Evolutionary conservation across 176 grass and related monocot genomes (phyloP).

Genomic region (Typha latifolia): DNA sequence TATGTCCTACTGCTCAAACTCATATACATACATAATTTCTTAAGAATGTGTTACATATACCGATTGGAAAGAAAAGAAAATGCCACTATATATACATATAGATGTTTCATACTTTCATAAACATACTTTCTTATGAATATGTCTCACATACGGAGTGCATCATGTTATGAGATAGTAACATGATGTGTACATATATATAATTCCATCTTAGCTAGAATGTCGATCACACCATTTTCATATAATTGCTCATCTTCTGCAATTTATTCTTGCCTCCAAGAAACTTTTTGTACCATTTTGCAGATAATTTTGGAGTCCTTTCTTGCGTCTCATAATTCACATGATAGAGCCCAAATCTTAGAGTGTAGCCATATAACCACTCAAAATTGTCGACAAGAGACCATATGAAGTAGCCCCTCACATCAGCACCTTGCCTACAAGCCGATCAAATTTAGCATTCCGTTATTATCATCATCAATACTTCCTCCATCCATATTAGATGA

Average conservation of each 20-base stretch:
- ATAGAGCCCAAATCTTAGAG: constrained; percentile 50
- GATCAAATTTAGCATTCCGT: background rate
- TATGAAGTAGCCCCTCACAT: constrained; percentile 64
- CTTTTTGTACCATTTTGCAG: constrained; percentile 41
- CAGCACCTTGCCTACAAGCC: constrained; percentile 39
- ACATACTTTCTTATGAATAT: too few relatives aligned
- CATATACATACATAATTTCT: too few relatives aligned
- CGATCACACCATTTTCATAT: background rate
- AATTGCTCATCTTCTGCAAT: background rate
- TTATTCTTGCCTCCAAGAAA: constrained; percentile 30
- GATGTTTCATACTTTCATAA: too few relatives aligned
- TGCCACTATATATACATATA: too few relatives aligned
- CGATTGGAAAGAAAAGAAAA: too few relatives aligned
- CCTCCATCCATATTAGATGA: too few relatives aligned
- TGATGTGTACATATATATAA: too few relatives aligned
- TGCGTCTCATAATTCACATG: constrained; percentile 44
- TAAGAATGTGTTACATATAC: too few relatives aligned
- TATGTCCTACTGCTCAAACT: too few relatives aligned
- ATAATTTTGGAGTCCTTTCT: constrained; percentile 46
- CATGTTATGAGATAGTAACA: too few relatives aligned
- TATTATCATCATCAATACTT: too few relatives aligned
- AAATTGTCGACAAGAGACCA: constrained; percentile 70
- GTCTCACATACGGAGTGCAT: too few relatives aligned
- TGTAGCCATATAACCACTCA: constrained; percentile 49
- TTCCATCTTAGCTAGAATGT: background rate